phyloP scores from a whole-genome alignment of 2,329 filamentous ascomycete genomes.

The Pezicula radicicola region DNA sequence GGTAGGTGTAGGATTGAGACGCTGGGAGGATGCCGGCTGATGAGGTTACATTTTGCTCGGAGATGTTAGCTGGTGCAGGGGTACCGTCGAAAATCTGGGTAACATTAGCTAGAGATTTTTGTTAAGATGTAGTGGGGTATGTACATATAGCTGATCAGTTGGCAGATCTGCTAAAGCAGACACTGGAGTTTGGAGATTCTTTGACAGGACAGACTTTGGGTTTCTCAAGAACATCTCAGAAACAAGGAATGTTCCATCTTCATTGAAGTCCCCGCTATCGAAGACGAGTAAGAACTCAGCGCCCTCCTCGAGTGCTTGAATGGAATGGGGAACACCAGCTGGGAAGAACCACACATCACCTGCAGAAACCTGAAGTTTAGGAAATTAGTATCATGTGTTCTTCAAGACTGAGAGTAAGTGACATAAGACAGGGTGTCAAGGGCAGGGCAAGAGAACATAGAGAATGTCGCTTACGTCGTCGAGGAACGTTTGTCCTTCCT shows the following conservation, averaged over 20 bases:
- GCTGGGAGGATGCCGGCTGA: conserved; percentile 38
- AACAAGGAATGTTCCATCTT: conserved; percentile 57
- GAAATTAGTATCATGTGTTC: too few species aligned
- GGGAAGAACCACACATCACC: conserved; percentile 56
- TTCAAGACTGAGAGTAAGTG: too few species aligned
- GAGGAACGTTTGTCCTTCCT: conserved; percentile 44
- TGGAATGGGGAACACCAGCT: conserved; percentile 45
- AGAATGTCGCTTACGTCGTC: conserved; percentile 37
- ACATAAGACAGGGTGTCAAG: too few species aligned
- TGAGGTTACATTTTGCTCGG: conserved; percentile 42
- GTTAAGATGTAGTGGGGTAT: background rate
- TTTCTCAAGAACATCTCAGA: conserved; percentile 19
- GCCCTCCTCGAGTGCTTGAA: conserved; percentile 53
- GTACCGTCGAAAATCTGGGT: conserved; percentile 47
- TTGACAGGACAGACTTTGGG: conserved; percentile 46
- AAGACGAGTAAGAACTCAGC: conserved; percentile 60
- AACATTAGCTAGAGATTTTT: background rate
- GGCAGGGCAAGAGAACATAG: too few species aligned
- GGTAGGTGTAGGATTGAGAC: conserved; percentile 42
- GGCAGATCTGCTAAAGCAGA: conserved; percentile 45
- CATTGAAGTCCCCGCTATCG: conserved; percentile 54
- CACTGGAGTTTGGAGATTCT: conserved; percentile 47
- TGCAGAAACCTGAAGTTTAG: conserved; percentile 13
- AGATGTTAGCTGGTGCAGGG: conserved; percentile 40
- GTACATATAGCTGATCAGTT: conserved; percentile 39